Percentiles rank a stretch among this genome's conserved stretches.
These are phyloP conservation scores for Colletotrichum orbiculare DNA, from an alignment of 2,329 filamentous ascomycete genomes.

Conservation along the genomic window DNA sequence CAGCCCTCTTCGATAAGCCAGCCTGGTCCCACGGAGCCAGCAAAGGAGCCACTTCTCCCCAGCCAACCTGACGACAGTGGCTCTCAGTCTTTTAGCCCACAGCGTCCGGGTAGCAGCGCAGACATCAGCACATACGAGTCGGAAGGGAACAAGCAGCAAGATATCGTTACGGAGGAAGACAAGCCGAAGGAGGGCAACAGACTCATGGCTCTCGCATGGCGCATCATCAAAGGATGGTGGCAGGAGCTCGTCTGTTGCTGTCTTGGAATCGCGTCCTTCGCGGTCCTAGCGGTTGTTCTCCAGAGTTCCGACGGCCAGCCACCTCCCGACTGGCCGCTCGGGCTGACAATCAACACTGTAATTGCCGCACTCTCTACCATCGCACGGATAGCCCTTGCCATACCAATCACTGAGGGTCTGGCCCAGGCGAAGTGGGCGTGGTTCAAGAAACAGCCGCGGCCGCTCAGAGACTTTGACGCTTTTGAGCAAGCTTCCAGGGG, in stretches of 20 bases:
- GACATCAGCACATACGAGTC: no score
- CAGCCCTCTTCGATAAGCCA: no score
- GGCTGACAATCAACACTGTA: conserved; percentile 43
- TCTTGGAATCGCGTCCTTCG: neutral
- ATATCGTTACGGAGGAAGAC: no score
- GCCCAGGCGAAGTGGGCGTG: conserved; percentile 42
- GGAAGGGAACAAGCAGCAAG: no score
- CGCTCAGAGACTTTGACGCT: conserved; percentile 38
- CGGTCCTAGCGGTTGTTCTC: neutral
- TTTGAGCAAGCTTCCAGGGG: conserved; percentile 40
- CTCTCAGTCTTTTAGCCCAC: no score
- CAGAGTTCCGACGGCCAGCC: conserved; percentile 33
- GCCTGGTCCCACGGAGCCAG: no score
- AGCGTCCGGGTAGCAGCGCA: no score
- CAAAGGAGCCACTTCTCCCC: no score
- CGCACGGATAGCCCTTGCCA: conserved; percentile 38
- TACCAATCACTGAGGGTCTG: conserved; percentile 41
- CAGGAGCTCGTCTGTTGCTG: neutral
- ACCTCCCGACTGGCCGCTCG: conserved; percentile 37
- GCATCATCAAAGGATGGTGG: neutral
- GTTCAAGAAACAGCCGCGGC: conserved; percentile 33
- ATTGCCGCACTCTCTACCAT: conserved; percentile 42
- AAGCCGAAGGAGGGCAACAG: no score
- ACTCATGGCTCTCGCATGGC: no score
- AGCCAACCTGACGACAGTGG: no score